Evolutionary conservation across 768 basidiomycete species (phyloP).

Genomic region (Chalciporus sphaerocephalus): DNA sequence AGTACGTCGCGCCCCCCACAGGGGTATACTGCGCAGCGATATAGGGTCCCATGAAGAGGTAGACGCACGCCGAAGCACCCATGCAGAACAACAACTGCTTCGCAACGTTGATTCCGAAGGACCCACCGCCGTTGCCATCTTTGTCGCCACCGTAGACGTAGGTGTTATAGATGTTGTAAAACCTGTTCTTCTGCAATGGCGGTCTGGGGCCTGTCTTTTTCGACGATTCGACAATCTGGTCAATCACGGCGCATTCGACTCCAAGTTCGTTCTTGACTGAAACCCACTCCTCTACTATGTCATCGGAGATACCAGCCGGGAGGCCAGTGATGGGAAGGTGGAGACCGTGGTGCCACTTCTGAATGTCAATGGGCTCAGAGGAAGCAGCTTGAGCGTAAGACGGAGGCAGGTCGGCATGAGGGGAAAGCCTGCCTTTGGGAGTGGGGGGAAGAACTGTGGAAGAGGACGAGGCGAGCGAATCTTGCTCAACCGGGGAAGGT

Average conservation of each 20-base stretch:
- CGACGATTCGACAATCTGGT: slow-evolving; percentile 53
- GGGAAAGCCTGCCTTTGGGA: slow-evolving; percentile 45
- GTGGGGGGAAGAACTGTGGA: slow-evolving; percentile 71
- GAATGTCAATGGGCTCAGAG: slow-evolving; percentile 54
- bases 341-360: slow-evolving; percentile 67
- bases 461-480: slow-evolving; percentile 66
- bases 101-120: slow-evolving; percentile 34
- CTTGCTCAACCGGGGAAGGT: slow-evolving; percentile 44
- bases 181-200: slow-evolving; percentile 44
- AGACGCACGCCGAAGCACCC: slow-evolving; percentile 58
- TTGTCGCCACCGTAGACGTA: slow-evolving; percentile 48
- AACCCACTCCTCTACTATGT: slow-evolving; percentile 72
- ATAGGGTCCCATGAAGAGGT: slow-evolving; percentile 59
- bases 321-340: slow-evolving; percentile 40
- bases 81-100: slow-evolving; percentile 54
- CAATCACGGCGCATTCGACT: slow-evolving; percentile 71
- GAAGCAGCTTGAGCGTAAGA: slow-evolving; percentile 61
- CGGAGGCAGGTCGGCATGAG: slow-evolving; percentile 57
- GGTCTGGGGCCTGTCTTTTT: slow-evolving; percentile 31
- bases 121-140: slow-evolving; percentile 22
- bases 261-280: slow-evolving; percentile 76
- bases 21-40: slow-evolving; percentile 51
- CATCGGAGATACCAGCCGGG: slow-evolving; percentile 57
- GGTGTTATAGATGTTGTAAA: slow-evolving; percentile 88
- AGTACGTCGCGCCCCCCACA: slow-evolving; percentile 65